Evolutionary conservation across 106 monocot genomes (phyloP).

Genomic region (Agapanthus africanus): DNA sequence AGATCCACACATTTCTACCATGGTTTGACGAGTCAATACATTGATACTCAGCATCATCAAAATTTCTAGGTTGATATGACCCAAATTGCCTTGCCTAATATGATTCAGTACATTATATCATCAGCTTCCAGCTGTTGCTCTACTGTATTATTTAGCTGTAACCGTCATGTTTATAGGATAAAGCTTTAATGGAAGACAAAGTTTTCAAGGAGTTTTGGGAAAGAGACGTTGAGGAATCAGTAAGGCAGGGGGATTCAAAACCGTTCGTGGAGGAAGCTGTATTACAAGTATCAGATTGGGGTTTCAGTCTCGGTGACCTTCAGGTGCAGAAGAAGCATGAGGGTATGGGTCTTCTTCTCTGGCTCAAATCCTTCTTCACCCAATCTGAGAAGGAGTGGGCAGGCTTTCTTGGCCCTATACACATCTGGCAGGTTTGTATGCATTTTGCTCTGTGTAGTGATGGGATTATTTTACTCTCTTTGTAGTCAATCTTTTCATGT

Average conservation of each 20-base stretch:
- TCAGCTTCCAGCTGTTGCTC: no score
- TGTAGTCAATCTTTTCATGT: not conserved
- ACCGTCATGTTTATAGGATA: slow-evolving; percentile 50
- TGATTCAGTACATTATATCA: no score
- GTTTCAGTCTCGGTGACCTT: slow-evolving; percentile 77
- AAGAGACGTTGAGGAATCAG: slow-evolving; percentile 78
- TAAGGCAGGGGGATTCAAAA: slow-evolving; percentile 60
- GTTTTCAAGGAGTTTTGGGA: slow-evolving; percentile 78
- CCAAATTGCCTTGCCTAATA: no score
- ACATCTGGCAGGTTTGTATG: slow-evolving; percentile 87
- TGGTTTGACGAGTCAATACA: no score
- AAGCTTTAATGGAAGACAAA: slow-evolving; percentile 43
- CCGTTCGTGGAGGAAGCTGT: slow-evolving; percentile 89
- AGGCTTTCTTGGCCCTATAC: slow-evolving; percentile 91
- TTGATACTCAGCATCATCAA: no score
- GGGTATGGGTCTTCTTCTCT: slow-evolving; percentile 43
- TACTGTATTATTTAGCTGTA: no score
- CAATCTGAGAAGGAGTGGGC: slow-evolving; percentile 65
- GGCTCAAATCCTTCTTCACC: slow-evolving; percentile 64
- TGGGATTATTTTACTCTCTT: not conserved
- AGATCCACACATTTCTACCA: no score
- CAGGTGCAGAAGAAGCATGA: slow-evolving; percentile 73
- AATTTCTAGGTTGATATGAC: no score
- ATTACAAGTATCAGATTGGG: slow-evolving; percentile 91
- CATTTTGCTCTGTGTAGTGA: not conserved